These are phyloP conservation scores for Mariannaea elegans DNA, from an alignment of 2,329 filamentous ascomycete species.

Conservation along the genomic window DNA sequence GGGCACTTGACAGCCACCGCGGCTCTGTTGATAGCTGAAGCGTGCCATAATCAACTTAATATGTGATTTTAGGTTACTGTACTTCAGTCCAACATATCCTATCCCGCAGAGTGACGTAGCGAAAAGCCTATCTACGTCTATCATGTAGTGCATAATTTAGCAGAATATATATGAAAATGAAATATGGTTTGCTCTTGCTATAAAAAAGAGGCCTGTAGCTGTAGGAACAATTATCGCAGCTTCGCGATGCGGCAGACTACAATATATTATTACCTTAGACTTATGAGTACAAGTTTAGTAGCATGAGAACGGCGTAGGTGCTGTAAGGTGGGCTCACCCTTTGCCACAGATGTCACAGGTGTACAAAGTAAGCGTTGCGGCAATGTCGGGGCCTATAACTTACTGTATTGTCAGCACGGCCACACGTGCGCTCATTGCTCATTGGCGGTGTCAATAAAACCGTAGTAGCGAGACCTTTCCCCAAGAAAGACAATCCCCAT, in stretches of 20 bases:
- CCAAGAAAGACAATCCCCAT: neutral
- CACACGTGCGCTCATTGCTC: conserved; percentile 12
- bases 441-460: conserved; percentile 12
- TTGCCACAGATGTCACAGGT: neutral
- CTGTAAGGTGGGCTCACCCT: neutral
- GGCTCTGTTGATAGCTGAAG: neutral
- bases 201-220: neutral
- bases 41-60: neutral
- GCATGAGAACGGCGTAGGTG: neutral
- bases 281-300: neutral
- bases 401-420: conserved; percentile 2
- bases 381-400: neutral
- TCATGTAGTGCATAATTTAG: too few relatives aligned
- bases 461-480: neutral
- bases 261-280: neutral
- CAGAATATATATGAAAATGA: too few relatives aligned
- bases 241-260: too few relatives aligned
- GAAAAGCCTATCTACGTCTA: too few relatives aligned
- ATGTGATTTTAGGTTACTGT: neutral
- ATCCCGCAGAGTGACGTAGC: too few relatives aligned
- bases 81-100: neutral
- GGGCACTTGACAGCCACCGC: neutral
- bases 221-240: too few relatives aligned
- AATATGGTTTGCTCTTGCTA: too few relatives aligned
- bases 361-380: neutral